A percentile compares a stretch with the other conserved stretches of the same genome.
Evolutionary conservation across 495 filamentous ascomycete genomes (phyloP).

Genomic region (Ramalina peruviana): DNA sequence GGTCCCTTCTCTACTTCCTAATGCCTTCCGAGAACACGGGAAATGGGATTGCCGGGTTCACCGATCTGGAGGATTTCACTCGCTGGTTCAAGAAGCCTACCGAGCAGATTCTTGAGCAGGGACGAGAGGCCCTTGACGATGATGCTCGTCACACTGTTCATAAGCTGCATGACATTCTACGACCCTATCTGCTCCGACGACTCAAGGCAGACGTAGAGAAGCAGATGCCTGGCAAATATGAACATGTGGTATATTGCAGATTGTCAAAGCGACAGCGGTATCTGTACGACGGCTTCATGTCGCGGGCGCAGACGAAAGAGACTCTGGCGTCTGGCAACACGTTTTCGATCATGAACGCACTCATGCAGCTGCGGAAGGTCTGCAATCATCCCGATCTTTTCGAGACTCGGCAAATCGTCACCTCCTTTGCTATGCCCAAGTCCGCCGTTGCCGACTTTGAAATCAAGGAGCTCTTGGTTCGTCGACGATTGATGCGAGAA

Average conservation of each 20-base stretch:
- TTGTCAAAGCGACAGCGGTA: conserved; percentile 90
- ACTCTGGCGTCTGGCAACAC: conserved; percentile 92
- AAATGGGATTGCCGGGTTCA: conserved; percentile 68
- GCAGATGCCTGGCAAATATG: conserved; percentile 96
- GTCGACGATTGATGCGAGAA: conserved; percentile 48
- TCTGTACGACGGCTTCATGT: conserved; percentile 93
- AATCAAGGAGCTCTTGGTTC: conserved; percentile 57
- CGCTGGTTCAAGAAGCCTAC: conserved; percentile 87
- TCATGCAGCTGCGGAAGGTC: conserved; percentile 96
- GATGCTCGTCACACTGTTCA: conserved; percentile 77
- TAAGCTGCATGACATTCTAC: conserved; percentile 83
- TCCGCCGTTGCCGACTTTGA: conserved; percentile 70
- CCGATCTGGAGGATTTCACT: conserved; percentile 80
- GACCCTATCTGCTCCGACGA: conserved; percentile 82
- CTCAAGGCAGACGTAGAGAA: conserved; percentile 98
- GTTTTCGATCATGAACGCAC: conserved; percentile 91
- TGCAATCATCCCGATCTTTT: conserved; percentile 99
- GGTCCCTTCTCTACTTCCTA: conserved; percentile 93
- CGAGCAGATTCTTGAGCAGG: conserved; percentile 89
- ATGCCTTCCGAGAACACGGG: conserved; percentile 70
- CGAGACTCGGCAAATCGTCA: conserved; percentile 94
- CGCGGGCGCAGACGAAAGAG: conserved; percentile 76
- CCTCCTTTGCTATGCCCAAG: conserved; percentile 82
- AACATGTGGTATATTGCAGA: conserved; percentile 89
- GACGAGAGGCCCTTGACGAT: conserved; percentile 82